These are phyloP conservation scores for Pisolithus orientalis DNA, from an alignment of 768 basidiomycete species.

Conservation along the genomic window DNA sequence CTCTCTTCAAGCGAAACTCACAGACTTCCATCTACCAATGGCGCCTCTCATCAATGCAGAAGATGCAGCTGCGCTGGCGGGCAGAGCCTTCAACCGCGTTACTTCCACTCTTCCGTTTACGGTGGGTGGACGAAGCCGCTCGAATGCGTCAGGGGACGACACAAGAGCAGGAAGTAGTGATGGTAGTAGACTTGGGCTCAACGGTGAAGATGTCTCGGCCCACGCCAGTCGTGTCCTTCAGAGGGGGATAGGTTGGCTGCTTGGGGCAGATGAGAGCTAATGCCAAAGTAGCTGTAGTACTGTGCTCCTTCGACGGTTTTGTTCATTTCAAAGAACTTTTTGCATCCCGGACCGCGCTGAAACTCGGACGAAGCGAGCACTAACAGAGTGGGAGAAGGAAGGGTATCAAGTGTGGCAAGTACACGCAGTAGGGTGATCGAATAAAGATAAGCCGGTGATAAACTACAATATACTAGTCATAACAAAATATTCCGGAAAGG, in stretches of 20 bases:
- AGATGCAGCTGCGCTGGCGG: conserved; percentile 76
- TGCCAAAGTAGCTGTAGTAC: conserved; percentile 10
- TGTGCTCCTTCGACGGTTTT: too few relatives aligned
- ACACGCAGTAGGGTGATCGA: background rate
- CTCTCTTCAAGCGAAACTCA: conserved; percentile 56
- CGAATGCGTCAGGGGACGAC: conserved; percentile 15
- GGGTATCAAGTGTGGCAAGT: background rate
- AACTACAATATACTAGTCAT: conserved; percentile 24
- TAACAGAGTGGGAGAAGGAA: too few relatives aligned
- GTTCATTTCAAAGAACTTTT: too few relatives aligned
- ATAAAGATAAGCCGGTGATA: conserved; percentile 5
- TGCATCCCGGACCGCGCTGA: too few relatives aligned
- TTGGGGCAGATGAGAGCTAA: conserved; percentile 70
- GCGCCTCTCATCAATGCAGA: conserved; percentile 66
- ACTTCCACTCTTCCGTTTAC: conserved; percentile 72
- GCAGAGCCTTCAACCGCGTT: conserved; percentile 70
- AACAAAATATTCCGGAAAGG: conserved; percentile 33
- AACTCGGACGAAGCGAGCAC: too few relatives aligned
- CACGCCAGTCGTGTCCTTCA: conserved; percentile 76
- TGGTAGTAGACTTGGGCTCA: conserved; percentile 36
- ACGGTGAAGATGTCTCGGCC: conserved; percentile 58
- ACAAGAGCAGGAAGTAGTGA: conserved; percentile 31
- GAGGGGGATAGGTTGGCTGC: conserved; percentile 92
- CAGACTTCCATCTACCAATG: conserved; percentile 62
- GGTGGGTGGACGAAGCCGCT: conserved; percentile 36